Base-by-base conservation (phyloP, 2,329 filamentous ascomycete species). In the Phialophora chinensis region DNA sequence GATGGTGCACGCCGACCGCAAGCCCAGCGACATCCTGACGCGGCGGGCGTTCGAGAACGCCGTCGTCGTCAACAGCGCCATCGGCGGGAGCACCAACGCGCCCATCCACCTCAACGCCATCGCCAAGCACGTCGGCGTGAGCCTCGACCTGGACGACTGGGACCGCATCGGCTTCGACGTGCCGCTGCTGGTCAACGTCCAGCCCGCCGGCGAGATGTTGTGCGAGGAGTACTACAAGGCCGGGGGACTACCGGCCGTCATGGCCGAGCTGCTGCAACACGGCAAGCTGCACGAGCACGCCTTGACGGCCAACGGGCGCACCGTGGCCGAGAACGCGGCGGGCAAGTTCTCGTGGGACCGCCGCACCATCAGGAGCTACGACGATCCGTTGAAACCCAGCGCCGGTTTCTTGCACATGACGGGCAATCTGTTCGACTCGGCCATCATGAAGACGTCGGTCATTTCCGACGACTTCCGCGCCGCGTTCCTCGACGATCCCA, bases 61-160 rank as follows among this genome's bases (percentile, higher is more conserved):
- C 6, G 84, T 87, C 31, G 81, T 82, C 5, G 80, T 79, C 50
- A 86, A 85, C 67, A 84, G 83, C 1, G 84, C 84, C 23, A 85
- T 86, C 61, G 85, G 85, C 29, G 85, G 85, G 14, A 85, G 82
- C 68, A 86, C 84, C 3, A 87, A 87, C 67, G 84, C 84, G 0
- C 84, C 84, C 0, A 85, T 87, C 57, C 85, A 86, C 72, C 75
- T 86, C 56, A 83, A 81, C 47, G 85, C 84, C 10, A 80, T 86
- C 25, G 84, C 85, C 2, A 83, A 82, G 66, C 84, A 86, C 61
- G 80, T 85, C 11, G 84, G 83, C 1, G 80, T 87, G 1, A 73
- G 79, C 0, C 73, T 87, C 0, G 77, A 80, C 12, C 73, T 85
- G 35, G 81, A 86, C 66, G 84, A 86, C 72, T 86, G 84, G 83